Evolutionary conservation across 495 filamentous ascomycete genomes (phyloP).

Genomic region (Clavariopsis aquatica): DNA sequence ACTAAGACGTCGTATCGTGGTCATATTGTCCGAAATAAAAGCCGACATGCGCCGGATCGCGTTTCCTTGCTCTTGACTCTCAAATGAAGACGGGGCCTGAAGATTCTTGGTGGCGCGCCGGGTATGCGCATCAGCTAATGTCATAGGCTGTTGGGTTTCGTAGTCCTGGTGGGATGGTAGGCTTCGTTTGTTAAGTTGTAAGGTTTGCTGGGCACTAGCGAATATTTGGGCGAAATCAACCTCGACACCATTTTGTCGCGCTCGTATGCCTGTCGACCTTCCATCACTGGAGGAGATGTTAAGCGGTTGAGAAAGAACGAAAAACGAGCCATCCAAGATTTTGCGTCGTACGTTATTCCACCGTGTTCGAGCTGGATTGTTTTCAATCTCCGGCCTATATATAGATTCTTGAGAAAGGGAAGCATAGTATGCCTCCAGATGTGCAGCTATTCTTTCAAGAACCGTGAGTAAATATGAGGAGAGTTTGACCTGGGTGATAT

Average conservation of each 20-base stretch:
- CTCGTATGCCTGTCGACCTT: constrained; percentile 1
- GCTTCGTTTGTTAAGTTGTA: constrained; percentile 6
- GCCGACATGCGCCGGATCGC: constrained; percentile 49
- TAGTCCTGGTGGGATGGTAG: constrained; percentile 4
- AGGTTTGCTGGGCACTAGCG: constrained; percentile 36
- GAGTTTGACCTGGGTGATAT: constrained; percentile 42
- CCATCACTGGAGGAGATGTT: constrained; percentile 40
- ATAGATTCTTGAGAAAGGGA: constrained; percentile 51
- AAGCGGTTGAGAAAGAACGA: constrained; percentile 48
- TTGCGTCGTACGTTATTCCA: constrained; percentile 52
- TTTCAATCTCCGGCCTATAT: constrained; percentile 51
- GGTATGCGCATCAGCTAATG: constrained; percentile 37
- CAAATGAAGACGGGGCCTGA: constrained; percentile 36
- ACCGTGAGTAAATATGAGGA: constrained; percentile 52
- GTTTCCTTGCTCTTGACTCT: constrained; percentile 47
- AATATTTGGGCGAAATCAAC: constrained; percentile 51
- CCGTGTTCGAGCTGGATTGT: constrained; percentile 51
- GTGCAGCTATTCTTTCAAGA: constrained; percentile 52
- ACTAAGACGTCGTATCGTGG: constrained; percentile 51
- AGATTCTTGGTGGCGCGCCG: constrained; percentile 35
- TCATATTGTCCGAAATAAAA: constrained; percentile 53
- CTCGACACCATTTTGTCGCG: constrained; percentile 5
- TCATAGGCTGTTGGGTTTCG: constrained; percentile 6
- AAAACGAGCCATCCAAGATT: constrained; percentile 52
- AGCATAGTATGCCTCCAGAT: constrained; percentile 52